A percentile compares a stretch with the other conserved stretches of the same genome.
Conservation (phyloP, 208 protist species). For the Trypanosoma theileri region DNA sequence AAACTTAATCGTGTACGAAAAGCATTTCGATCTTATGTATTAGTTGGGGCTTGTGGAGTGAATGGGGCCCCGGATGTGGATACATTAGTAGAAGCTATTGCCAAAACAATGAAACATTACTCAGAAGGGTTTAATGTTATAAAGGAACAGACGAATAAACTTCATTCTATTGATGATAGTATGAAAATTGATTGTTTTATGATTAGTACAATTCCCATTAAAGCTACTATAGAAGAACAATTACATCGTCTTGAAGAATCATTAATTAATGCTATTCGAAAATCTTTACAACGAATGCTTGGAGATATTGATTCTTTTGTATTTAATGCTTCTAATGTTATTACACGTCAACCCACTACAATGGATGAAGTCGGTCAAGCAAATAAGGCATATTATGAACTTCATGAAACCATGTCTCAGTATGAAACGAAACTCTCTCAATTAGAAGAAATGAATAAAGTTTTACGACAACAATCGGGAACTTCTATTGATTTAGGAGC, state of each 20-base stretch:
- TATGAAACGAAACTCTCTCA: constrained; percentile 70
- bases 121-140: constrained; percentile 87
- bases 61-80: constrained; percentile 89
- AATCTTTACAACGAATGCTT: constrained; percentile 60
- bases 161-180: constrained; percentile 86
- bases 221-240: constrained; percentile 92
- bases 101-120: constrained; percentile 61
- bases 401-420: constrained; percentile 45
- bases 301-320: constrained; percentile 89
- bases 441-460: constrained; percentile 84
- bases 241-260: constrained; percentile 89
- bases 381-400: constrained; percentile 78
- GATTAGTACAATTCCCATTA: constrained; percentile 91
- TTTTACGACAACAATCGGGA: constrained; percentile 80
- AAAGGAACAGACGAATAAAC: constrained; percentile 81
- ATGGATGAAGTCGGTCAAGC: constrained; percentile 92
- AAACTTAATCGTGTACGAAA: constrained; percentile 88
- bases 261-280: constrained; percentile 84
- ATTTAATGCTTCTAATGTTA: constrained; percentile 79
- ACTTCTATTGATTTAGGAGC: constrained; percentile 72
- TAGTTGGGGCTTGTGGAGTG: constrained; percentile 87
- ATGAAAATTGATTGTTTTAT: constrained; percentile 94
- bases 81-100: constrained; percentile 71
- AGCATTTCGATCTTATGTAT: constrained; percentile 81
- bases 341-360: constrained; percentile 88